Evolutionary conservation across 2,329 filamentous ascomycete genomes (phyloP).

Genomic region (Scytalidium lignicola): DNA sequence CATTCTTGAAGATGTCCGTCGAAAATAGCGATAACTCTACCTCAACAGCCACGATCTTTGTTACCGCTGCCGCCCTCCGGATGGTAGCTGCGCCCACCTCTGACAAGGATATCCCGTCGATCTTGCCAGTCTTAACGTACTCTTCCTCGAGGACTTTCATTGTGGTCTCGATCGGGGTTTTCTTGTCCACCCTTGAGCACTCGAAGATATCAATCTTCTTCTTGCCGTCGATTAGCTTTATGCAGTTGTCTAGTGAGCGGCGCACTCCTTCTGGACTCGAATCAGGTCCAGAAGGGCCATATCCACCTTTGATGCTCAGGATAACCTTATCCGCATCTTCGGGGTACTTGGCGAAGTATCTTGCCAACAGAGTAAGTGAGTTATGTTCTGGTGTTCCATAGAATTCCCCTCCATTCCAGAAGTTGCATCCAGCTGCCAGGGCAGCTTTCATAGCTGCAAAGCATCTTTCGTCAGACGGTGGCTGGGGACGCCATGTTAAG

Average conservation of each 20-base stretch:
- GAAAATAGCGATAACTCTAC: slow-evolving; percentile 39
- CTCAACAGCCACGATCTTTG: slow-evolving; percentile 41
- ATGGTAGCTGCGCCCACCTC: slow-evolving; percentile 39
- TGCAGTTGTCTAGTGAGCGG: slow-evolving; percentile 52
- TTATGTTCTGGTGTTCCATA: slow-evolving; percentile 57
- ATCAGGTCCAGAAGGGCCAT: slow-evolving; percentile 37
- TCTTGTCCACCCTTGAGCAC: slow-evolving; percentile 43
- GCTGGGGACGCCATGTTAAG: slow-evolving; percentile 19
- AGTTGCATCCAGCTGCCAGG: slow-evolving; percentile 37
- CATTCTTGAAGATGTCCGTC: slow-evolving; percentile 31
- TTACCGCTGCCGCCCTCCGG: slow-evolving; percentile 31
- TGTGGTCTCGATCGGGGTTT: slow-evolving; percentile 34
- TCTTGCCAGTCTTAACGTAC: slow-evolving; percentile 37
- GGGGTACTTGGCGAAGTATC: slow-evolving; percentile 57
- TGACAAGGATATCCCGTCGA: slow-evolving; percentile 38
- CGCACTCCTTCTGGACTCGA: slow-evolving; percentile 50
- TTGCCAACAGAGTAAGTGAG: slow-evolving; percentile 50
- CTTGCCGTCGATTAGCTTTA: slow-evolving; percentile 41
- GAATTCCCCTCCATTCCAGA: slow-evolving; percentile 61
- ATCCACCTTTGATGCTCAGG: slow-evolving; percentile 56
- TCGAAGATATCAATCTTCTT: slow-evolving; percentile 53
- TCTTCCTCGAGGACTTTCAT: slow-evolving; percentile 26
- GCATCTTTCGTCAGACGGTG: slow-evolving; percentile 38
- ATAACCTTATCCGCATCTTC: slow-evolving; percentile 57
- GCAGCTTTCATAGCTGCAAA: slow-evolving; percentile 50